These are phyloP conservation scores for Dothidotthia symphoricarpi DNA, from an alignment of 2,329 filamentous ascomycete species.

Conservation along the genomic window DNA sequence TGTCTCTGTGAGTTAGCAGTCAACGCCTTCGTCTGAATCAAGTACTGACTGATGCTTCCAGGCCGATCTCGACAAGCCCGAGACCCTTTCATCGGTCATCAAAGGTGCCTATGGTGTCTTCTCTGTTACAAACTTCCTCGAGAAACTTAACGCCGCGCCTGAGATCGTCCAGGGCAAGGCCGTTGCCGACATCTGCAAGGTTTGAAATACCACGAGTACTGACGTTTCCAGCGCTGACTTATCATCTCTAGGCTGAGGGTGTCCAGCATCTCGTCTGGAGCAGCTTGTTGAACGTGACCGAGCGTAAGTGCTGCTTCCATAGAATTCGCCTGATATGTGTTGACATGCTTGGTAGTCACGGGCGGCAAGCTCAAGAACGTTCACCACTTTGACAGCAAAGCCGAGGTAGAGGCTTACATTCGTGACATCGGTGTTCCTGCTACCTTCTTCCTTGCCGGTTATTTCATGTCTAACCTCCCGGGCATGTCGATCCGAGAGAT, in stretches of 20 bases:
- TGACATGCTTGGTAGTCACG: background rate
- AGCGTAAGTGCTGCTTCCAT: constrained; percentile 1
- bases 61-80: constrained; percentile 9
- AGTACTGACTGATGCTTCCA: constrained; percentile 1
- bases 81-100: constrained; percentile 2
- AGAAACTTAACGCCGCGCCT: constrained; percentile 4
- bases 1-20: background rate
- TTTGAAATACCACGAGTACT: background rate
- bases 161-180: constrained; percentile 10
- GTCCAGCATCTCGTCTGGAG: constrained; percentile 7
- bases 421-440: constrained; percentile 32
- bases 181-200: constrained; percentile 5
- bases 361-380: constrained; percentile 17
- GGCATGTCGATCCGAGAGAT: constrained; percentile 17
- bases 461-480: constrained; percentile 54
- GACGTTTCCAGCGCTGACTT: background rate
- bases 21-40: background rate
- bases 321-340: background rate
- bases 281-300: constrained; percentile 5
- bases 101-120: constrained; percentile 8
- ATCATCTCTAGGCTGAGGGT: background rate
- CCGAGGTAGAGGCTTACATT: constrained; percentile 55
- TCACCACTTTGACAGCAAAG: constrained; percentile 58
- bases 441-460: constrained; percentile 53
- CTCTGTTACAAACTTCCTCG: constrained; percentile 6